phyloP scores from a whole-genome alignment of 805 yeast genomes.

The Kregervanrija pseudodelftensis region DNA sequence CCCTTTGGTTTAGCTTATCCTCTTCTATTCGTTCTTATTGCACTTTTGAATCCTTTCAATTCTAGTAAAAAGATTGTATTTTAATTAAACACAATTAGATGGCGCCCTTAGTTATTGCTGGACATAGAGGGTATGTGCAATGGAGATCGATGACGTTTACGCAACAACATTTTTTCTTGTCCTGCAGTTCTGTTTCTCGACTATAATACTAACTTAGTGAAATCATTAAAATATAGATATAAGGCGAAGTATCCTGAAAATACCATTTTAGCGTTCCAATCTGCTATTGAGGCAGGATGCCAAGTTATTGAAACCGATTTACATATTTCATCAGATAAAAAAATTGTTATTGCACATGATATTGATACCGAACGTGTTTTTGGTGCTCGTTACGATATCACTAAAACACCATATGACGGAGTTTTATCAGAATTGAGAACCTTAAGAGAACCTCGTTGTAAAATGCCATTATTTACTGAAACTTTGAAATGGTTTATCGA shows the following conservation, averaged over 20 bases:
- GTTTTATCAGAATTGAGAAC: constrained; percentile 25
- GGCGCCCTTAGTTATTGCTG: constrained; percentile 13
- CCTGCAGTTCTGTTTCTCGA: too few species aligned
- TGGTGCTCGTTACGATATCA: constrained; percentile 23
- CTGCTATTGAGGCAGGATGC: constrained; percentile 29
- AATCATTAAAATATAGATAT: constrained; percentile 11
- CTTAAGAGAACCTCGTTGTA: constrained; percentile 25
- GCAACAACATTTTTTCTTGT: too few species aligned
- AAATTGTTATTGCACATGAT: constrained; percentile 31
- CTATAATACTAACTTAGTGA: background rate
- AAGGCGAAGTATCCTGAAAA: constrained; percentile 28
- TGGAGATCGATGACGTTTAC: too few species aligned
- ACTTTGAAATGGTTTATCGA: constrained; percentile 30
- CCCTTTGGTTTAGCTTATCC: background rate
- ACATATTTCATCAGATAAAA: constrained; percentile 29
- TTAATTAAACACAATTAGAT: background rate
- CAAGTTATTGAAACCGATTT: constrained; percentile 31
- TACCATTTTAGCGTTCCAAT: constrained; percentile 28
- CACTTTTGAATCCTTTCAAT: background rate
- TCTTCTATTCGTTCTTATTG: background rate
- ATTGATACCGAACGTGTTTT: constrained; percentile 25
- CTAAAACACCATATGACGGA: constrained; percentile 20
- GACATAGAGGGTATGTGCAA: constrained; percentile 25
- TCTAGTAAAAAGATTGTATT: background rate
- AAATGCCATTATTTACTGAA: constrained; percentile 26